Conservation (phyloP, 2,329 filamentous ascomycete species). For the Paecilomyces niveus region DNA sequence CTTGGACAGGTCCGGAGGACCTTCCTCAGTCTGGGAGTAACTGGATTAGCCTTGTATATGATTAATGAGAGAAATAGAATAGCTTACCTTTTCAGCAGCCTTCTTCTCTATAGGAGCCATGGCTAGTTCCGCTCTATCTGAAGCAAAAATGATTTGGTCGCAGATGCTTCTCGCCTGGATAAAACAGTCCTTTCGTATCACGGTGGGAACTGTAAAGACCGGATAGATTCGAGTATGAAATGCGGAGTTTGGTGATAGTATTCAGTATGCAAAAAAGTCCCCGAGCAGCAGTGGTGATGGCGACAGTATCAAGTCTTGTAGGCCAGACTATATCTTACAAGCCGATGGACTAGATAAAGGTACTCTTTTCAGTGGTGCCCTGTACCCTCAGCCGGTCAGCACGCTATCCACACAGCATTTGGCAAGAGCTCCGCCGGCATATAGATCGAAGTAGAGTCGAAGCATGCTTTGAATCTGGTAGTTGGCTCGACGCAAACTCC, state of each 20-base stretch:
- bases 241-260: neutral
- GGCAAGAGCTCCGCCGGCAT: neutral
- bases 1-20: constrained; percentile 47
- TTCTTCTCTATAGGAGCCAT: neutral
- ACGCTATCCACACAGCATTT: neutral
- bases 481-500: neutral
- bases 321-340: neutral
- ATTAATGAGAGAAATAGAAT: neutral
- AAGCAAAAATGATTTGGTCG: neutral
- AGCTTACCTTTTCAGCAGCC: neutral
- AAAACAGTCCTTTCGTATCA: neutral
- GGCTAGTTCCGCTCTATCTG: neutral
- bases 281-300: neutral
- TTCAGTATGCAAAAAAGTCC: neutral
- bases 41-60: neutral
- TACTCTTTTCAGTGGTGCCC: neutral
- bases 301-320: neutral
- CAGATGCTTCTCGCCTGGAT: neutral
- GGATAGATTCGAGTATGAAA: neutral
- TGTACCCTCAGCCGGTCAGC: neutral
- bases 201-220: neutral
- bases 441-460: neutral
- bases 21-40: constrained; percentile 20
- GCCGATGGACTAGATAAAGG: neutral
- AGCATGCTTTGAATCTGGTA: neutral